Percentiles rank a stretch among this genome's conserved stretches.
Conservation (phyloP, 495 filamentous ascomycete genomes). For the Articulospora tetracladia region DNA sequence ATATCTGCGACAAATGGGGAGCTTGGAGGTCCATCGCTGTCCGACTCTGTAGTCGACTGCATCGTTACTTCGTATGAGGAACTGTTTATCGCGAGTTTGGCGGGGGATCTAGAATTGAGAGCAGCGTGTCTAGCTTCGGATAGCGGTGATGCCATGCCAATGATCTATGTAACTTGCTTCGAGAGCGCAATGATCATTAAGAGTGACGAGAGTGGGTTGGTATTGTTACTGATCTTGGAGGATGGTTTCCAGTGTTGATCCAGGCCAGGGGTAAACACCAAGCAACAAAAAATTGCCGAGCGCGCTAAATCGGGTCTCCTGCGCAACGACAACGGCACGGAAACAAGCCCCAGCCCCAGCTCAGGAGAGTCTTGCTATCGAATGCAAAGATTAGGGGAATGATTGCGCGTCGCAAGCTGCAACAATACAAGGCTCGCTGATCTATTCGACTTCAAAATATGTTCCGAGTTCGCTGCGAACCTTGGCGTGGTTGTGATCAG, state of each 20-base stretch:
- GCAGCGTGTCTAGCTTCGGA: constrained; percentile 3
- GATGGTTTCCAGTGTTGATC: background rate
- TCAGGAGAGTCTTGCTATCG: too few species aligned
- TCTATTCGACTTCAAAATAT: too few species aligned
- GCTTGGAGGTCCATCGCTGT: constrained; percentile 26
- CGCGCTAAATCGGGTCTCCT: background rate
- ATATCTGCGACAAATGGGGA: constrained; percentile 31
- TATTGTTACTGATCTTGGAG: background rate
- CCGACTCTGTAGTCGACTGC: constrained; percentile 6
- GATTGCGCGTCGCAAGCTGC: too few species aligned
- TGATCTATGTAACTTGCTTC: background rate
- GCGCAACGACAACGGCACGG: background rate
- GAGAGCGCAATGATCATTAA: too few species aligned
- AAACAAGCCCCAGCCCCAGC: too few species aligned
- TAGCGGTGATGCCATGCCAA: constrained; percentile 22
- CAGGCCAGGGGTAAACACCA: background rate
- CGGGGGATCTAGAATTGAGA: constrained; percentile 11
- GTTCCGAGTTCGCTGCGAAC: too few species aligned
- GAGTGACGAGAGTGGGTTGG: too few species aligned
- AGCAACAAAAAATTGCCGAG: background rate
- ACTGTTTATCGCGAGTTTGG: background rate
- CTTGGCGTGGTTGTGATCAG: too few species aligned
- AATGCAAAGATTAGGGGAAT: too few species aligned
- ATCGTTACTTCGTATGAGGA: constrained; percentile 19
- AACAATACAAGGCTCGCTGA: too few species aligned